Base-by-base conservation (phyloP, 805 yeast genomes). In the Candida khao-thaluensis region DNA sequence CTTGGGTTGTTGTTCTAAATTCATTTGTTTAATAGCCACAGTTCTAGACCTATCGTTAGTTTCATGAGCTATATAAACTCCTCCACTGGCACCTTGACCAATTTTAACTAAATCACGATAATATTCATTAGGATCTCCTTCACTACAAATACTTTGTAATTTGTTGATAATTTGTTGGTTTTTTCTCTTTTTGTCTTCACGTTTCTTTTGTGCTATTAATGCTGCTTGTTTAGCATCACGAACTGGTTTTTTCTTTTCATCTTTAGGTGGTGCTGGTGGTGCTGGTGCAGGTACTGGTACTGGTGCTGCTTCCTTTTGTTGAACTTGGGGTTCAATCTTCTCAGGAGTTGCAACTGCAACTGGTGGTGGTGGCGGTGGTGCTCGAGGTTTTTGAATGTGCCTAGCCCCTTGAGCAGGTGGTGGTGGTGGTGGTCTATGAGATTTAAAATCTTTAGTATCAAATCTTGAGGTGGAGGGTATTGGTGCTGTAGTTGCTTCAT, bases 11-110 rank as follows among this genome's bases (percentile, higher is more conserved):
- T 83, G 84, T 50, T 86, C 95, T 39, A 93, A 66, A 53, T 88
- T 88, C 95, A 93, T 93, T 67, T 93, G 97, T 59, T 93, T 93
- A 51, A 93, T 86, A 7, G 99, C 99, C 26, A 93, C 97, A 35
- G 79, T 71, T 21, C 67, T 66, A 11, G 43, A 27, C 16, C 72
- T 71, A 12, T 74, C 72, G 23, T 64, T 56, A 4, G 49, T 52
- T 48, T 81, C 85, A 51, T 81, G 77, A 0, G 97, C 97, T 21
- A 93, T 87, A 54, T 82, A 93, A 21, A 93, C 99, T 27, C 95
- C 95, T 39, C 99, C 99, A 11, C 95, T 83, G 0, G 99, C 99
- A 55, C 99, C 99, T 66, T 93, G 99, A 1, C 99, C 99, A 47
- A 93, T 83, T 60, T 91, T 90, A 26, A 77, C 73, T 45, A 91